phyloP scores from a whole-genome alignment of 2,329 filamentous ascomycete species.

The Orbilia javanica region DNA sequence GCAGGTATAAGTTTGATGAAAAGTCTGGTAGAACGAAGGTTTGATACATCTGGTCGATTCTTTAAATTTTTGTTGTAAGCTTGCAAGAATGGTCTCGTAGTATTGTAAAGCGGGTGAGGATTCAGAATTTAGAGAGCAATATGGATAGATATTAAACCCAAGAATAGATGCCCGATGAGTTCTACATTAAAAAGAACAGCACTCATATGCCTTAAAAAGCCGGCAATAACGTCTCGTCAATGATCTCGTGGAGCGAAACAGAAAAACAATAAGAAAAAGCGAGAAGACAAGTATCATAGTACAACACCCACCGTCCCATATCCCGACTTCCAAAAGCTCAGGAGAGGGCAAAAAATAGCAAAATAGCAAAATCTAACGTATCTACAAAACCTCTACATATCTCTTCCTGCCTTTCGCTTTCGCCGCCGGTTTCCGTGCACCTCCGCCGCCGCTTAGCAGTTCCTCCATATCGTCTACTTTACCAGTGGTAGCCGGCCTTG shows the following conservation, averaged over 20 bases:
- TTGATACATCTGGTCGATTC: too few relatives aligned
- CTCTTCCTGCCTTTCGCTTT: conserved; percentile 84
- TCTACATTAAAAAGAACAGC: background rate
- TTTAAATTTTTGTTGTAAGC: too few relatives aligned
- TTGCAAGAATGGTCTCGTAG: too few relatives aligned
- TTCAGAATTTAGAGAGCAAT: background rate
- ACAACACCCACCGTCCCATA: conserved; percentile 1
- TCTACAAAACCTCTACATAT: conserved; percentile 94
- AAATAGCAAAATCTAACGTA: conserved; percentile 4
- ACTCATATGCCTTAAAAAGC: background rate
- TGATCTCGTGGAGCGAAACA: background rate
- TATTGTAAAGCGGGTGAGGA: too few relatives aligned
- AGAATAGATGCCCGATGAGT: background rate
- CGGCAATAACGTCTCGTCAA: background rate
- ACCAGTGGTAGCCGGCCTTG: conserved; percentile 83
- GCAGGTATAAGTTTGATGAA: too few relatives aligned
- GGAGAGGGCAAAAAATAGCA: background rate
- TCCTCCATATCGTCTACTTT: conserved; percentile 97
- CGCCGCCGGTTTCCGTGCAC: conserved; percentile 69
- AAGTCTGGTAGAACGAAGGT: too few relatives aligned
- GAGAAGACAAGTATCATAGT: background rate
- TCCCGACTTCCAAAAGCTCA: background rate
- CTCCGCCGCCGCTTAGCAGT: conserved; percentile 75
- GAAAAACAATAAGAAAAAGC: background rate
- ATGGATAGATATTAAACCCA: too few relatives aligned